These are phyloP conservation scores for Austroboletus novae-zelandiae DNA, from an alignment of 1,284 basidiomycete species.

Conservation along the genomic window DNA sequence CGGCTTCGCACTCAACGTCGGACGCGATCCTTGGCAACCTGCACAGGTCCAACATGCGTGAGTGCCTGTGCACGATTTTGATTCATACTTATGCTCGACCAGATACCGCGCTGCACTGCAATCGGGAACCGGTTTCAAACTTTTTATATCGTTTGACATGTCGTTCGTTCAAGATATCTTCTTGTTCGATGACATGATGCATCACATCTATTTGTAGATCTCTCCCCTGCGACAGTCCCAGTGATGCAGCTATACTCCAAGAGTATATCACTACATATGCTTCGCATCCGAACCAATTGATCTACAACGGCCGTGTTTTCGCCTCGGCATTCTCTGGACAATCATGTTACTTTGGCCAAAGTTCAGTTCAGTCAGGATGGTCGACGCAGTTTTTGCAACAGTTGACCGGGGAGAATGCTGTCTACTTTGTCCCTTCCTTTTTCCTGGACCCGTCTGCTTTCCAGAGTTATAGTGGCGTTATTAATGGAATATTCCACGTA, in stretches of 20 bases:
- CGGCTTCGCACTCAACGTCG: slow-evolving; percentile 67
- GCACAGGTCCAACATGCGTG: slow-evolving; percentile 65
- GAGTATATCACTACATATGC: slow-evolving; percentile 58
- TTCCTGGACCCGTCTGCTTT: slow-evolving; percentile 58
- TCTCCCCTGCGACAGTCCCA: slow-evolving; percentile 52
- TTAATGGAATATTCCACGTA: slow-evolving; percentile 65
- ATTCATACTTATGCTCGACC: slow-evolving; percentile 3
- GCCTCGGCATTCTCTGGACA: slow-evolving; percentile 83
- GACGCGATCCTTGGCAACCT: slow-evolving; percentile 65
- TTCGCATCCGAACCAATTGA: slow-evolving; percentile 63
- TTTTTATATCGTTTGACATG: slow-evolving; percentile 84
- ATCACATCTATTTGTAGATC: slow-evolving; percentile 36
- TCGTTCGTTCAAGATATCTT: slow-evolving; percentile 39
- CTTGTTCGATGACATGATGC: not conserved
- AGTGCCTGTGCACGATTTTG: slow-evolving; percentile 27
- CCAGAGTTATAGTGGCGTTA: slow-evolving; percentile 43
- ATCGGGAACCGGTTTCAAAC: slow-evolving; percentile 62
- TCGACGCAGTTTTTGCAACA: slow-evolving; percentile 51
- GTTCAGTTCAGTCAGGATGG: slow-evolving; percentile 53
- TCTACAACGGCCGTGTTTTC: slow-evolving; percentile 55
- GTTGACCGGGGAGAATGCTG: slow-evolving; percentile 44
- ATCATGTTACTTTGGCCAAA: slow-evolving; percentile 66
- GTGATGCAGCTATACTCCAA: slow-evolving; percentile 57
- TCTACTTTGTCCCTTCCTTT: slow-evolving; percentile 67
- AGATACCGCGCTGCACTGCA: slow-evolving; percentile 53